A percentile compares a stretch with the other conserved stretches of the same genome.
Evolutionary conservation across 2,329 filamentous ascomycete species (phyloP).

Genomic region (Aureobasidium pullulans): DNA sequence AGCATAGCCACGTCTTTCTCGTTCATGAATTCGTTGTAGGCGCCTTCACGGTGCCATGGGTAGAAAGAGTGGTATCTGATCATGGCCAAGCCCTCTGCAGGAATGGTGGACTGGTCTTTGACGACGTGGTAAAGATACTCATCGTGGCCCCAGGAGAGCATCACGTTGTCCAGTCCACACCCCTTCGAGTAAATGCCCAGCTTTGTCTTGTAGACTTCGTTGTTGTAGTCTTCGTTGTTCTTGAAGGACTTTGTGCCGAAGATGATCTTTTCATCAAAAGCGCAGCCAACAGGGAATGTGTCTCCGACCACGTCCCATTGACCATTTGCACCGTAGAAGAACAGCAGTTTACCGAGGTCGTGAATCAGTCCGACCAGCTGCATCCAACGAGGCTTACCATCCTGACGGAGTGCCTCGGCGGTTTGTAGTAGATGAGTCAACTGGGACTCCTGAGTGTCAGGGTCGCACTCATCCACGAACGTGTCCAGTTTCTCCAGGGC

Average conservation of each 20-base stretch:
- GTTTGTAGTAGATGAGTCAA: constrained; percentile 86
- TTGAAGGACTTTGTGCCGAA: constrained; percentile 59
- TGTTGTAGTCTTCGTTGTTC: constrained; percentile 64
- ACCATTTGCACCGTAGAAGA: constrained; percentile 73
- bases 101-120: constrained; percentile 72
- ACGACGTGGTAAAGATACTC: constrained; percentile 83
- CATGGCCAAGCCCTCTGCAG: constrained; percentile 80
- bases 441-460: constrained; percentile 78
- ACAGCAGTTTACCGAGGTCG: constrained; percentile 72
- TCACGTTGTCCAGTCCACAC: constrained; percentile 78
- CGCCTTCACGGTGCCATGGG: constrained; percentile 77
- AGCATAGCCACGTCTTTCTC: constrained; percentile 74
- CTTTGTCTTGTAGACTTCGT: constrained; percentile 67
- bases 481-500: constrained; percentile 91
- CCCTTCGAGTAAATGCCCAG: constrained; percentile 72
- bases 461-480: constrained; percentile 83
- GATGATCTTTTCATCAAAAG: constrained; percentile 69
- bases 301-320: constrained; percentile 93
- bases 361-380: constrained; percentile 71
- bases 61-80: constrained; percentile 92
- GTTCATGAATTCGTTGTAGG: constrained; percentile 76
- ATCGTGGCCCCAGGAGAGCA: constrained; percentile 86
- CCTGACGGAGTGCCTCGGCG: constrained; percentile 80
- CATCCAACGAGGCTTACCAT: constrained; percentile 78
- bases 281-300: constrained; percentile 72